These are phyloP conservation scores for Vitis vinifera DNA, from an alignment of 164 flowering plant species.

Conservation along the genomic window ASM3070453v1 NC_081806.1:15378501-15379000, in stretches of 20 bases:
- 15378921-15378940: too few relatives aligned
- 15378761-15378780: not conserved
- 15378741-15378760: not conserved
- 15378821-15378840: not conserved
- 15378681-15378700: conserved; percentile 19
- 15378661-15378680: conserved; percentile 43
- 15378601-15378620: conserved; percentile 61
- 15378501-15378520: conserved; percentile 95
- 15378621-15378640: conserved; percentile 47
- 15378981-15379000: too few relatives aligned
- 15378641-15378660: conserved; percentile 48
- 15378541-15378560: conserved; percentile 48
- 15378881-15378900: too few relatives aligned
- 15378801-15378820: not conserved
- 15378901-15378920: too few relatives aligned
- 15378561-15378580: conserved; percentile 64
- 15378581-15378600: conserved; percentile 78
- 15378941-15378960: too few relatives aligned
- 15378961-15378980: too few relatives aligned
- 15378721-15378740: conserved; percentile 5
- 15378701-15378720: conserved; percentile 18
- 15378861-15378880: too few relatives aligned
- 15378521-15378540: conserved; percentile 62
- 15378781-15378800: not conserved
- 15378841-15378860: not conserved